Evolutionary conservation across 2,329 filamentous ascomycete genomes (phyloP).

Genomic region (Aciculosporium take): DNA sequence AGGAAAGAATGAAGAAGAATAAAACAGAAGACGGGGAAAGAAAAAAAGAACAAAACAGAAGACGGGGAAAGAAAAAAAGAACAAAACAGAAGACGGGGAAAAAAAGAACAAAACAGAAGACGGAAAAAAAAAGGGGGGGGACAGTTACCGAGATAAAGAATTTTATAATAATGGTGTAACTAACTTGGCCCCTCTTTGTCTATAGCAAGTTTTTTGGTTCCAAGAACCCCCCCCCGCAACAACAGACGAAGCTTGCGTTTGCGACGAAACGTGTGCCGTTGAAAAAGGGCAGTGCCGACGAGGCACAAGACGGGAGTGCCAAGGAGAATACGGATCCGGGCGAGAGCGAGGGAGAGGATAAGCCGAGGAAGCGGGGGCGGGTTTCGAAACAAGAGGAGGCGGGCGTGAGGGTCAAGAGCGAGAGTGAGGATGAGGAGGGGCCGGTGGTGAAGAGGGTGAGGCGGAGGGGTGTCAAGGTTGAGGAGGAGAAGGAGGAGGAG

Average conservation of each 20-base stretch:
- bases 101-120: too few relatives aligned
- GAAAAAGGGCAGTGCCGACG: constrained; percentile 15
- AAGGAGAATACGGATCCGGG: constrained; percentile 26
- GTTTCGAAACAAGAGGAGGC: constrained; percentile 7
- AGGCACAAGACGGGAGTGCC: constrained; percentile 14
- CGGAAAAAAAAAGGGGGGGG: too few relatives aligned
- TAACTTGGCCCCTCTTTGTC: background rate
- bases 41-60: background rate
- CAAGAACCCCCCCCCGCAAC: constrained; percentile 39
- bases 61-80: background rate
- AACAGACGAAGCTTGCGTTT: constrained; percentile 71
- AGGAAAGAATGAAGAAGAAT: background rate
- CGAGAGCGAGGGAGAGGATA: constrained; percentile 18
- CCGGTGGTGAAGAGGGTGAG: constrained; percentile 46
- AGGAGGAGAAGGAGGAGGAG: constrained; percentile 38
- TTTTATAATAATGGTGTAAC: background rate
- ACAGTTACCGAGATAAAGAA: too few relatives aligned
- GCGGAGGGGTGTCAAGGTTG: constrained; percentile 30
- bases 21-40: background rate
- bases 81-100: too few relatives aligned
- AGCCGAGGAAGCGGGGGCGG: constrained; percentile 32
- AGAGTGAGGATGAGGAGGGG: constrained; percentile 39
- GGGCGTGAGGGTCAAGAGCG: constrained; percentile 11
- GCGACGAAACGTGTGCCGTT: constrained; percentile 37
- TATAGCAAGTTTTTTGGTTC: constrained; percentile 72